Conservation (phyloP, 768 basidiomycete genomes). For the Boletus vermiculosoides region DNA sequence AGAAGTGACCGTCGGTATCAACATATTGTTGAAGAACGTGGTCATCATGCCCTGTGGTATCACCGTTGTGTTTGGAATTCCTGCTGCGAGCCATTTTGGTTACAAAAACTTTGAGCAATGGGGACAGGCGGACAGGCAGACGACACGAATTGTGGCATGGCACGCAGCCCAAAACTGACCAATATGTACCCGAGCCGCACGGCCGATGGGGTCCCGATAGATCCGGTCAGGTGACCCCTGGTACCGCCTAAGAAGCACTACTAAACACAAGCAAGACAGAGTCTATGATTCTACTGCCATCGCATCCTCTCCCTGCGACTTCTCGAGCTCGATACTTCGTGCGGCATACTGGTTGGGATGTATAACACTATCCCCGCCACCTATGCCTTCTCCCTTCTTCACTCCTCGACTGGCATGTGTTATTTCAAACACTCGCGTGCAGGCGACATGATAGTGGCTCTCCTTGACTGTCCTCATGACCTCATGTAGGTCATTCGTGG, state of each 20-base stretch:
- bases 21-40: slow-evolving; percentile 75
- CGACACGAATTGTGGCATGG: slow-evolving; percentile 27
- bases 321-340: slow-evolving; percentile 67
- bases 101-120: background rate
- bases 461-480: slow-evolving; percentile 76
- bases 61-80: slow-evolving; percentile 28
- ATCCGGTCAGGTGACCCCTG: slow-evolving; percentile 14
- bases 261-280: background rate
- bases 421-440: slow-evolving; percentile 94
- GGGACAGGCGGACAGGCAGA: slow-evolving; percentile 20
- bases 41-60: slow-evolving; percentile 1
- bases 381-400: slow-evolving; percentile 87
- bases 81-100: slow-evolving; percentile 30
- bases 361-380: slow-evolving; percentile 80
- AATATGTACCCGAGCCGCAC: slow-evolving; percentile 1
- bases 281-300: slow-evolving; percentile 41
- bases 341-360: slow-evolving; percentile 92
- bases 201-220: slow-evolving; percentile 15
- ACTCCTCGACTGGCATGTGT: slow-evolving; percentile 74
- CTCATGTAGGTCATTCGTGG: slow-evolving; percentile 72
- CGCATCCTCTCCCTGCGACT: slow-evolving; percentile 40
- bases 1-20: slow-evolving; percentile 94
- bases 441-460: slow-evolving; percentile 90
- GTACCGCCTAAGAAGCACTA: slow-evolving; percentile 14
- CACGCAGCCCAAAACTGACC: slow-evolving; percentile 8